Base-by-base conservation (phyloP, 176 grass and related monocot species). In the Zea luxurians region DNA sequence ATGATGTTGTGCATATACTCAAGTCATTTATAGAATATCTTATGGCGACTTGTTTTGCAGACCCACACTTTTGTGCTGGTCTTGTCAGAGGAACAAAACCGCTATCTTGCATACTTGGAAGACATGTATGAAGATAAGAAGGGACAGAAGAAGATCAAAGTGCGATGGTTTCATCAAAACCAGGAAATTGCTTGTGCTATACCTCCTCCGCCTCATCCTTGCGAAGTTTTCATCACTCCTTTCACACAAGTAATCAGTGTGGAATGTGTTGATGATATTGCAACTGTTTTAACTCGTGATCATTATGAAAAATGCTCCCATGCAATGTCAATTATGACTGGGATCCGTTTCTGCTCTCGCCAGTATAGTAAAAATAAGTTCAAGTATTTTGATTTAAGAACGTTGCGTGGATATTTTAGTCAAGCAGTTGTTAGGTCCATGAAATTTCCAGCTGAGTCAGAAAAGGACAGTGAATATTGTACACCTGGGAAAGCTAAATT, bases 61-160 rank as follows among this genome's bases (percentile, higher is more conserved):
- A 89, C 41, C 48, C 90, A 99, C 70, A 84, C 96, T 66, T 99
- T 99, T 83, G 92, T 90, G 16, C 73, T 96, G 81, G 90, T 99
- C 57, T 87, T 93, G 92, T 92, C 92, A 18, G 96, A 99, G 86
- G 92, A 95, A 72, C 92, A 87, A 83, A 96, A 72, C 73, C 88
- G 86, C 13, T 89, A 99, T 85, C 92, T 99, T 65, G 96, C 96
- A 57, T 99, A 99, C 74, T 90, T 99, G 79, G 96, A 99, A 89
- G 96, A 99, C 82, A 96, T 99, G 96, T 99, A 99, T 72, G 96
- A 99, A 79, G 90, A 99, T 74, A 99, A 93, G 76, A 99, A 95
- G 52, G 96, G 96, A 43, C 88, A 82, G 73, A 99, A 99, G 84
- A 99, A 99, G 82, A 92, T 93, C 88, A 99, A 93, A 95, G 96